Base-by-base conservation (phyloP, 371 early-diverging fungal genomes). In the Chytridiales sp. region DNA sequence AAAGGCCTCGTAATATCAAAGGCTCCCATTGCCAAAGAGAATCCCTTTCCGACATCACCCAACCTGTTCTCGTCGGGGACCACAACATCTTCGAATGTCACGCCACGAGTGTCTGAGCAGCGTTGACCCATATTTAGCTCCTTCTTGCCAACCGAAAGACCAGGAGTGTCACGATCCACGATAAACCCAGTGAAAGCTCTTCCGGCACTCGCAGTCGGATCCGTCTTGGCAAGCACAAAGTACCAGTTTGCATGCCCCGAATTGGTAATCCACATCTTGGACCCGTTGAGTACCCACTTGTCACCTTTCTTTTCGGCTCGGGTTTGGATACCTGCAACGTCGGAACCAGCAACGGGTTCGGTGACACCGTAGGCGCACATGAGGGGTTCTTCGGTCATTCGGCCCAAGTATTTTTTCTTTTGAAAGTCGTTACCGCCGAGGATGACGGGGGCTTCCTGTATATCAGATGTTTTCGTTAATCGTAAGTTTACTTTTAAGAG, bases 91-190 rank as follows among this genome's bases (percentile, higher is more conserved):
- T 94, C 95, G 72, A 97, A 97, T 3, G 90, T 90, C 56, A 97
- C 88, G 48, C 93, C 95, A 53, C 95, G 85, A 21, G 97, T 97
- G 72, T 95, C 97, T 29, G 87, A 86, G 17, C 91, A 90, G 35
- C 95, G 81, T 72, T 97, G 96, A 27, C 95, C 97, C 94, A 97
- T 93, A 82, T 95, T 95, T 75, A 93, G 85, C 58, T 97, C 96
- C 82, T 95, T 97, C 70, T 93, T 90, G 34, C 97, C 96, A 38
- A 89, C 79, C 17, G 79, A 83, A 63, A 97, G 88, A 41, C 97
- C 97, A 27, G 91, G 88, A 0, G 91, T 77, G 74, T 93, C 82
- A 36, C 84, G 94, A 63, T 97, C 97, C 8, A 97, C 92, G 53
- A 97, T 92, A 78, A 97, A 95, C 0, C 94, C 96, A 24, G 96